Evolutionary conservation across 805 yeast species (phyloP), one percentile per base, ranked within the genome.

Genomic region (Hanseniaspora vineae): DNA sequence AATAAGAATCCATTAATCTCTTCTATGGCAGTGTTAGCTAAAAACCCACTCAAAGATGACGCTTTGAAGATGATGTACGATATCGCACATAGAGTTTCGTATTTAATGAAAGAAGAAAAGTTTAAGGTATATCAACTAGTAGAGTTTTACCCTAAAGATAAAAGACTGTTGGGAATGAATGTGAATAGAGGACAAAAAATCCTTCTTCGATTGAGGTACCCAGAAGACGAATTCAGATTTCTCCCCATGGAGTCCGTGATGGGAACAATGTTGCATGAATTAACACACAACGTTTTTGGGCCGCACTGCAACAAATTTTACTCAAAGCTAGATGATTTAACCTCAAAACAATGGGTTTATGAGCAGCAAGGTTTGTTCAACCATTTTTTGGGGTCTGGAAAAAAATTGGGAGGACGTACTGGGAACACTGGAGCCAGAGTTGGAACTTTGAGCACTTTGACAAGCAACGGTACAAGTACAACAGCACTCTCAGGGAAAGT

Each of bases 231-330:
- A 23, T 55, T 55, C 32, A 55, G 58, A 49, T 88, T 89, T 59
- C 59, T 79, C 17, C 81, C 88, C 1, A 66, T 80, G 62, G 71
- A 78, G 3, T 79, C 78, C 45, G 65, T 89, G 1, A 58, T 89
- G 23, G 95, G 88, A 1, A 87, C 96, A 0, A 75, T 88, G 78
- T 67, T 90, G 5, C 97, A 90, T 62, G 97, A 90, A 60, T 68
- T 90, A 40, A 76, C 86, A 1, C 97, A 90, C 60, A 89, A 87
- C 60, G 59, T 70, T 18, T 67, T 68, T 56, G 96, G 96, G 0
- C 84, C 95, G 0, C 97, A 90, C 59, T 82, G 90, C 66, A 73
- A 66, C 2, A 65, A 65, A 50, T 90, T 90, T 58, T 85, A 85
- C 59, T 66, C 66, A 45, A 71, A 72, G 45, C 61, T 87, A 52